A percentile compares a stretch with the other conserved stretches of the same genome.
phyloP scores from a whole-genome alignment of 305 asterid species.

The Ruellia speciosa region DNA sequence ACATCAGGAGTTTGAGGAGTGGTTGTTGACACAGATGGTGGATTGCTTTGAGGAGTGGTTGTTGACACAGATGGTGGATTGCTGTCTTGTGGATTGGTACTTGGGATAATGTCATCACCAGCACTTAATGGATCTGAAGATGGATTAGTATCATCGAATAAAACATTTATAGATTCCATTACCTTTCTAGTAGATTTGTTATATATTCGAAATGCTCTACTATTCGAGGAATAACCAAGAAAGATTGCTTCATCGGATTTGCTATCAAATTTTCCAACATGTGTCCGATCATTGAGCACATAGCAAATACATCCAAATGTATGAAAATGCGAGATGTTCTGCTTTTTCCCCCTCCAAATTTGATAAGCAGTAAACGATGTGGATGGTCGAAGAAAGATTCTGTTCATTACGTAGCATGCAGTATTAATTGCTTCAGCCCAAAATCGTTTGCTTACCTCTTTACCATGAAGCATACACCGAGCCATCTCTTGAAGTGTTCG shows the following conservation, averaged over 20 bases:
- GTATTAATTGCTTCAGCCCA: not conserved
- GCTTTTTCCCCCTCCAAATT: not conserved
- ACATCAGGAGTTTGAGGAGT: no score
- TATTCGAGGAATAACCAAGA: not conserved
- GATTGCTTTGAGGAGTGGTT: no score
- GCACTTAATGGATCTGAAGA: no score
- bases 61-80: no score
- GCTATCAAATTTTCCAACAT: not conserved
- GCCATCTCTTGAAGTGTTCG: not conserved
- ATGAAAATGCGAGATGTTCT: not conserved
- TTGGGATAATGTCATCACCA: no score
- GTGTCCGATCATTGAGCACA: not conserved
- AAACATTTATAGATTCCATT: not conserved
- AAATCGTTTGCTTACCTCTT: no score
- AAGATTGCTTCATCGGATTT: not conserved
- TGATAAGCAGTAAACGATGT: not conserved
- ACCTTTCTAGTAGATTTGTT: not conserved
- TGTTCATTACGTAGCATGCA: not conserved
- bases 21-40: no score
- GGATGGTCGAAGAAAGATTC: not conserved
- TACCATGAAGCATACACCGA: not conserved
- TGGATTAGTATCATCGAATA: not conserved
- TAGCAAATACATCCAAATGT: not conserved
- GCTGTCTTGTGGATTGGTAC: no score
- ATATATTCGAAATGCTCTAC: not conserved